Evolutionary conservation across 2,329 filamentous ascomycete species (phyloP), one percentile per base, ranked within the genome.

Genomic region (Talaromyces sp.): DNA sequence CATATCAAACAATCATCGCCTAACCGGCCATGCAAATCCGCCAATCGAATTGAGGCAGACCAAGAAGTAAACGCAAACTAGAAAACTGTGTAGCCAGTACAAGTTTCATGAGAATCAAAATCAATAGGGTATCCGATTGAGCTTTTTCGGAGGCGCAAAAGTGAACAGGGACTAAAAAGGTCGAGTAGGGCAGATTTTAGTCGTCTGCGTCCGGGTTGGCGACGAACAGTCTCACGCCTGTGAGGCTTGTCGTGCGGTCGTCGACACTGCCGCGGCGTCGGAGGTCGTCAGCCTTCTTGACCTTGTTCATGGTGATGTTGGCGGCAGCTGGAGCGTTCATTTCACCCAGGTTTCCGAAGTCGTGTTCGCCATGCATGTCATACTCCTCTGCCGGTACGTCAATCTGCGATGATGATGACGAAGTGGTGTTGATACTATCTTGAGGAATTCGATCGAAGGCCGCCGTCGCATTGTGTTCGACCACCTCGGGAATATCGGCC

Each of bases 331-430:
- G 75, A 61, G 77, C 74, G 67, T 77, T 72, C 73, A 87, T 80
- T 35, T 82, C 79, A 21, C 81, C 81, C 40, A 85, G 71, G 5
- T 79, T 77, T 28, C 84, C 84, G 70, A 86, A 86, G 60, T 77
- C 79, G 63, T 83, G 80, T 65, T 85, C 83, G 42, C 79, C 75
- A 33, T 78, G 74, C 56, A 72, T 75, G 44, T 69, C 71, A 16
- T 69, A 54, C 6, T 61, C 58, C 12, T 55, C 76, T 69, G 55
- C 72, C 69, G 60, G 69, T 9, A 18, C 12, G 11, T 63, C 62
- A 9, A 50, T 60, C 14, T 52, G 62, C 18, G 58, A 48, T 21
- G 57, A 60, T 28, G 62, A 60, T 6, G 54, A 48, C 5, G 50
- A 44, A 31, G 23, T 16, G 25, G 54, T 39, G 18, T 57, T 57